Percentiles rank a stretch among this genome's conserved stretches.
These are phyloP conservation scores for Eucalyptus shirleyi DNA, from an alignment of 345 rosid species.

Conservation along the genomic window DNA sequence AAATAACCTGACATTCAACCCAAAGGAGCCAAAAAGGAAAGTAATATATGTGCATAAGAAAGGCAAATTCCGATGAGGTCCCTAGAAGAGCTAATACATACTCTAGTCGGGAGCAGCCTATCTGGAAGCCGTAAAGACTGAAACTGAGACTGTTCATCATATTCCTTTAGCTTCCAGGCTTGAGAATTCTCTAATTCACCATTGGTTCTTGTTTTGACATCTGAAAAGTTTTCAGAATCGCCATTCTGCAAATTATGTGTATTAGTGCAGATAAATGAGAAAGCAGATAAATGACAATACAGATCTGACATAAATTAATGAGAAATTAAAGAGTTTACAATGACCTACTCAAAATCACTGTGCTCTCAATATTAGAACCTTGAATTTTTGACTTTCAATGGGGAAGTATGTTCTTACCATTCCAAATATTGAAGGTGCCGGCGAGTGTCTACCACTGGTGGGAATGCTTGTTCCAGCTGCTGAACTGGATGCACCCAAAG, in stretches of 20 bases:
- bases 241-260: slow-evolving; percentile 29
- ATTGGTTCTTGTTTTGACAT: slow-evolving; percentile 44
- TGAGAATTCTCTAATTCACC: slow-evolving; percentile 52
- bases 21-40: background rate
- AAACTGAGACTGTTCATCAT: slow-evolving; percentile 42
- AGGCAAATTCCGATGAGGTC: background rate
- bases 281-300: background rate
- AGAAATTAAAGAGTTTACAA: background rate
- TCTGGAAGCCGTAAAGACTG: slow-evolving; percentile 58
- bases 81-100: background rate
- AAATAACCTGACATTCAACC: background rate
- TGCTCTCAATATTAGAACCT: background rate
- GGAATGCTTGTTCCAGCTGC: slow-evolving; percentile 15
- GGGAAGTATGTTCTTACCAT: slow-evolving; percentile 8
- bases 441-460: slow-evolving; percentile 25
- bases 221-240: slow-evolving; percentile 27
- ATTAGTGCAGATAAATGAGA: background rate
- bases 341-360: background rate
- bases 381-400: background rate
- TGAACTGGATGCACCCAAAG: slow-evolving; percentile 26
- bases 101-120: slow-evolving; percentile 32
- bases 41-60: background rate
- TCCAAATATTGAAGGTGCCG: slow-evolving; percentile 31
- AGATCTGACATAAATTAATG: background rate
- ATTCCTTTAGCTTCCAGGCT: slow-evolving; percentile 57